Evolutionary conservation across 441 rosid species (phyloP), one percentile per base, ranked within the genome.

Genomic region (Iberis amara): DNA sequence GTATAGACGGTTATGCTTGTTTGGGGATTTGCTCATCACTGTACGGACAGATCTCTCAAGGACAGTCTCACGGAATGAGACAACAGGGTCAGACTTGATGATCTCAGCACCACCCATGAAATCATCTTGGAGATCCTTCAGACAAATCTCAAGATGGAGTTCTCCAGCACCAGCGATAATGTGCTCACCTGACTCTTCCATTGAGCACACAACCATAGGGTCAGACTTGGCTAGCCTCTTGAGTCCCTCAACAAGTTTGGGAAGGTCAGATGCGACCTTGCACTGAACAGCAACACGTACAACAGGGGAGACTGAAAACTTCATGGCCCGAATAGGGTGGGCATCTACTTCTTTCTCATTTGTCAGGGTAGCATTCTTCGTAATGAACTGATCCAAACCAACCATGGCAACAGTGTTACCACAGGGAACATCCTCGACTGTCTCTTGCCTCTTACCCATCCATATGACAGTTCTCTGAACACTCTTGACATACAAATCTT

Each of bases 311-410:
- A 68, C 72, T 0, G 72, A 68, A 12, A 68, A 68, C 60, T 68
- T 68, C 72, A 68, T 68, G 0, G 72, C 72, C 45, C 72, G 72
- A 18, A 68, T 68, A 35, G 72, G 68, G 33, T 68, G 72, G 21
- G 72, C 72, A 56, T 68, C 72, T n/a, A 62, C 72, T 45, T 68
- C 68, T 10, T 51, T 68, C 72, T 68, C 72, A n/a, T 68, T 68
- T 0, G 72, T 68, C 26, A 68, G 39, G 3, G 72, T 68, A 9
- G 72, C 72, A 18, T 62, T 68, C 63, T 68, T 68, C 14, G 55
- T 68, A 59, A 68, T 68, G 59, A n/a, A 68, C 59, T 68, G 72
- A 62, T 68, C 72, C 18, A 68, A 43, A 5, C 72, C 72, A 26
- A 68, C 68, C 72, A 68, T 12, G 3, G 72, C 72, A 3, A 68